phyloP scores from a whole-genome alignment of 208 protist species.

The Naegleria fowleri region DNA sequence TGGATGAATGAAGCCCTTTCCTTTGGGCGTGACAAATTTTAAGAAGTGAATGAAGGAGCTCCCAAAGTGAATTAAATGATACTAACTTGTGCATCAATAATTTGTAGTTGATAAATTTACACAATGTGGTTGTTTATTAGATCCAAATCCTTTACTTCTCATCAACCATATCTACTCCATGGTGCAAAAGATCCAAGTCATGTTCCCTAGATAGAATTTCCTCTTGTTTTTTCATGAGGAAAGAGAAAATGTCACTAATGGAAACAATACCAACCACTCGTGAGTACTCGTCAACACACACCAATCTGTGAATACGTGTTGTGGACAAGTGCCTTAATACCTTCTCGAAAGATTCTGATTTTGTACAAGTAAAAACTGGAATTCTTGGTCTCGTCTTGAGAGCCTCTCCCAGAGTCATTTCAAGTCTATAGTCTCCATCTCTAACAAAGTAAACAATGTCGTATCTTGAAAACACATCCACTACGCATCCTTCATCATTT shows the following conservation, averaged over 20 bases:
- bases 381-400: slow-evolving; percentile 2
- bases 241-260: slow-evolving; percentile 23
- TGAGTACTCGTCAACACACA: slow-evolving; percentile 16
- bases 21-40: background rate
- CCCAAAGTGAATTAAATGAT: no score
- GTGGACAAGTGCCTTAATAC: background rate
- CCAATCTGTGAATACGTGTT: slow-evolving; percentile 25
- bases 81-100: no score
- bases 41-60: no score
- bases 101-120: no score
- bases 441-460: slow-evolving; percentile 22
- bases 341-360: slow-evolving; percentile 23
- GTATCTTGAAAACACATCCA: slow-evolving; percentile 25
- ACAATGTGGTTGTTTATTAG: background rate
- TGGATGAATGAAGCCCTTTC: background rate
- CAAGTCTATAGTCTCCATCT: slow-evolving; percentile 19
- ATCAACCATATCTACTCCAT: background rate
- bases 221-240: slow-evolving; percentile 22
- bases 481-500: background rate
- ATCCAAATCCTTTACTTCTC: background rate
- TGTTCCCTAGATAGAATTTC: background rate
- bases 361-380: slow-evolving; percentile 20
- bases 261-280: slow-evolving; percentile 27
- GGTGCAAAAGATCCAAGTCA: background rate
- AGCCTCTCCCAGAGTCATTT: slow-evolving; percentile 15